Conservation (phyloP, 164 flowering plant genomes). For the Tinospora cordifolia region DNA sequence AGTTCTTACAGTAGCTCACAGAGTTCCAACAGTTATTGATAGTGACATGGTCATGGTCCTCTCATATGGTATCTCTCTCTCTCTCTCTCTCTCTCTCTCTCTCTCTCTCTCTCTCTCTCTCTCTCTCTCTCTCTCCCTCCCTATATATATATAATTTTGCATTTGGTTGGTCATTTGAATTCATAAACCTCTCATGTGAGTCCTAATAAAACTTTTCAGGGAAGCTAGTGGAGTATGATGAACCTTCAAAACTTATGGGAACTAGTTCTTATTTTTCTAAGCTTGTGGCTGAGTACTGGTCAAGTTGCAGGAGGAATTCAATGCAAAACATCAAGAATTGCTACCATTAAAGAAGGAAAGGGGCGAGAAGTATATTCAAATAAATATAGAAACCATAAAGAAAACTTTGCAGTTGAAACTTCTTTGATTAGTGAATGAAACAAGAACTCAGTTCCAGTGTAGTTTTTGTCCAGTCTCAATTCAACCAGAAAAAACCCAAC, state of each 20-base stretch:
- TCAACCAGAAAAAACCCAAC: no score
- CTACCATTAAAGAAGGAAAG: neutral
- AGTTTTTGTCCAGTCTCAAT: no score
- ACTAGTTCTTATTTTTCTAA: neutral
- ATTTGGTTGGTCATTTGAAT: no score
- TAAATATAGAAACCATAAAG: no score
- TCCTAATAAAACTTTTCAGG: constrained; percentile 5
- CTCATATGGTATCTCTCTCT: constrained; percentile 48
- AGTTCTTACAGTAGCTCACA: constrained; percentile 72
- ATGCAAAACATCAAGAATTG: neutral
- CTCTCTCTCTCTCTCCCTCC: neutral
- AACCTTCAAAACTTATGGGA: constrained; percentile 2
- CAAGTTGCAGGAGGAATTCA: constrained; percentile 2
- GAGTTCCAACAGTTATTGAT: constrained; percentile 83
- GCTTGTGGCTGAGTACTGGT: constrained; percentile 1
- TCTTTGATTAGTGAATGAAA: no score
- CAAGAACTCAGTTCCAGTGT: no score
- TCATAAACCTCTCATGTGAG: neutral
- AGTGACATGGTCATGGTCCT: constrained; percentile 90
- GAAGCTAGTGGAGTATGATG: constrained; percentile 5
- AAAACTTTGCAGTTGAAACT: no score
- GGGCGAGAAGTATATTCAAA: no score
- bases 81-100: no score
- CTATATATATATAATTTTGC: neutral
- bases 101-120: no score